Percentiles rank a stretch among this genome's conserved stretches.
phyloP scores from a whole-genome alignment of 108 stramenopile genomes.

The Cyclotella distinguenda region DNA sequence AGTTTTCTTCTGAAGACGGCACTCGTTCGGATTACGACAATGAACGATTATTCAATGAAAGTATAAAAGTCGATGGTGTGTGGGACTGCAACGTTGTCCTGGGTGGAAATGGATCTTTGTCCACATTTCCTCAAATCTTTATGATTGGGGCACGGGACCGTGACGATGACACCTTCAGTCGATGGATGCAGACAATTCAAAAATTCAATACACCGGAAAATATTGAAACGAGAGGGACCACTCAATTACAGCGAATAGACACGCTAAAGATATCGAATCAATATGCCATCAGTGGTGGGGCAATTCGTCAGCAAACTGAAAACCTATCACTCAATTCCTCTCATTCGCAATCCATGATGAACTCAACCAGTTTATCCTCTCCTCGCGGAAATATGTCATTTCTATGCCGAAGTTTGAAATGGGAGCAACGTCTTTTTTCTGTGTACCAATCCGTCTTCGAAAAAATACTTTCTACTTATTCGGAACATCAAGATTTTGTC shows the following conservation, averaged over 20 bases:
- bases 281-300: conserved; percentile 36
- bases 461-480: conserved; percentile 18
- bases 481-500: conserved; percentile 33
- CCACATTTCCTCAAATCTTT: conserved; percentile 34
- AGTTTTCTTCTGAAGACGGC: conserved; percentile 6
- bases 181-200: conserved; percentile 15
- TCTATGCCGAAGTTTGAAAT: conserved; percentile 28
- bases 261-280: conserved; percentile 37
- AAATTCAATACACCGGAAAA: background rate
- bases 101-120: background rate
- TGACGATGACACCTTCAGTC: conserved; percentile 28
- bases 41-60: background rate
- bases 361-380: background rate
- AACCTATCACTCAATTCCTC: no score
- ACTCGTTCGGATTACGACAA: background rate
- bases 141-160: conserved; percentile 43
- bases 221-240: background rate
- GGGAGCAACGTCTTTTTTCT: conserved; percentile 44
- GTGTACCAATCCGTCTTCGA: conserved; percentile 38
- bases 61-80: background rate
- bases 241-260: conserved; percentile 28
- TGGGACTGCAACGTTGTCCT: conserved; percentile 24
- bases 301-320: conserved; percentile 1
- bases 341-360: no score
- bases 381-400: background rate